Conservation (phyloP, 176 grass and related monocot genomes). For the Musa troglodytarum region DNA sequence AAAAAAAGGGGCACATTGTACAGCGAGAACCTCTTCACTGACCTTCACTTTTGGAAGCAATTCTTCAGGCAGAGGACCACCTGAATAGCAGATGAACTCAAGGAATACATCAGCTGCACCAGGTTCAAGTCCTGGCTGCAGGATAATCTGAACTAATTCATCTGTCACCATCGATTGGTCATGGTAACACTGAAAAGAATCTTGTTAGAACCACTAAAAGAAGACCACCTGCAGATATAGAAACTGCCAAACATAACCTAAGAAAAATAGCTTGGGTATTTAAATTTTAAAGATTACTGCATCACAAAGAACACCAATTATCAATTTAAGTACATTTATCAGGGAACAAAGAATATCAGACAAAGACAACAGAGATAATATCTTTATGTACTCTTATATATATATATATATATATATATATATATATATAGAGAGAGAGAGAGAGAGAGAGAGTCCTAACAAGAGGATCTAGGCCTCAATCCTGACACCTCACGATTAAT, state of each 20-base stretch:
- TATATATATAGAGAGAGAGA: too few relatives aligned
- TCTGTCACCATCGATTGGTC: slow-evolving; percentile 77
- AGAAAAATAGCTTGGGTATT: background rate
- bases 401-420: too few relatives aligned
- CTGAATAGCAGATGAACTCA: slow-evolving; percentile 95
- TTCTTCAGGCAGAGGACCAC: slow-evolving; percentile 93
- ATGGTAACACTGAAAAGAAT: slow-evolving; percentile 72
- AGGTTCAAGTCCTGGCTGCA: slow-evolving; percentile 81
- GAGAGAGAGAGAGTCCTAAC: too few relatives aligned
- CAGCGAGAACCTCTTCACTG: background rate
- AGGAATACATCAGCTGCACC: slow-evolving; percentile 89
- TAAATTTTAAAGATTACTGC: too few relatives aligned
- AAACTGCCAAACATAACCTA: background rate
- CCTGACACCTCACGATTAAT: too few relatives aligned
- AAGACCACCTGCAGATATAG: background rate
- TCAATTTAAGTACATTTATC: too few relatives aligned
- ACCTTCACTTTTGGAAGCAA: slow-evolving; percentile 75
- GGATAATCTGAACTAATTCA: slow-evolving; percentile 80
- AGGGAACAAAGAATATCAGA: too few relatives aligned
- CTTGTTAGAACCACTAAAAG: slow-evolving; percentile 12
- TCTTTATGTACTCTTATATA: too few relatives aligned
- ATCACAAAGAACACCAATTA: too few relatives aligned
- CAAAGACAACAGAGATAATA: too few relatives aligned
- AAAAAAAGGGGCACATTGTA: background rate
- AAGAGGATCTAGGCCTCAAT: too few relatives aligned